Percentiles rank a stretch among this genome's conserved stretches.
phyloP scores from a whole-genome alignment of 345 rosid species.

The Gynandropsis gynandra region DNA sequence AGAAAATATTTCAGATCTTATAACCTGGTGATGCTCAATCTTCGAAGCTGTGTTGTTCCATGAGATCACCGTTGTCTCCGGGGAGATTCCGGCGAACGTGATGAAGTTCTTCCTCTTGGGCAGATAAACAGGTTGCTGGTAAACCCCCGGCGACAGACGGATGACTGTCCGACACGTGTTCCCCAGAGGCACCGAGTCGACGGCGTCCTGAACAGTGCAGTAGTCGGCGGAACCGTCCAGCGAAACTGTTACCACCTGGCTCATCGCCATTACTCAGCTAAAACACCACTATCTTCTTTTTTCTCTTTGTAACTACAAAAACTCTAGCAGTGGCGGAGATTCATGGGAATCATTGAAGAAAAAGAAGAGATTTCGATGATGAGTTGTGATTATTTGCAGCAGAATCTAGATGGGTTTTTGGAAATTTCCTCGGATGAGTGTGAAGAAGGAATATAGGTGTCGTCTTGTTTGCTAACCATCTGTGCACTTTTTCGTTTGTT shows the following conservation, averaged over 20 bases:
- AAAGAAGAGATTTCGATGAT: not conserved
- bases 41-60: slow-evolving; percentile 84
- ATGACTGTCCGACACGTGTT: slow-evolving; percentile 68
- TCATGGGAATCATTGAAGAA: not conserved
- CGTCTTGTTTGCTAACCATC: slow-evolving; percentile 1
- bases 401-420: not conserved
- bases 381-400: not conserved
- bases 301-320: not conserved
- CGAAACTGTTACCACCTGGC: slow-evolving; percentile 50
- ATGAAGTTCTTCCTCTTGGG: slow-evolving; percentile 90
- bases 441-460: not conserved
- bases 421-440: not conserved
- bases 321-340: not conserved
- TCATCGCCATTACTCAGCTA: slow-evolving; percentile 35
- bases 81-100: slow-evolving; percentile 70
- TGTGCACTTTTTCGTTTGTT: not conserved
- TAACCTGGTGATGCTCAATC: slow-evolving; percentile 88
- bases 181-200: slow-evolving; percentile 67
- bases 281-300: not conserved
- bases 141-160: slow-evolving; percentile 70
- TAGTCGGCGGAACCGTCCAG: slow-evolving; percentile 70
- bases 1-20: not conserved
- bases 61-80: slow-evolving; percentile 62
- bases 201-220: slow-evolving; percentile 74
- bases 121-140: slow-evolving; percentile 73